Percentiles rank a stretch among this genome's conserved stretches.
phyloP scores from a whole-genome alignment of 106 monocot genomes.

The Gastrodia elata region DNA sequence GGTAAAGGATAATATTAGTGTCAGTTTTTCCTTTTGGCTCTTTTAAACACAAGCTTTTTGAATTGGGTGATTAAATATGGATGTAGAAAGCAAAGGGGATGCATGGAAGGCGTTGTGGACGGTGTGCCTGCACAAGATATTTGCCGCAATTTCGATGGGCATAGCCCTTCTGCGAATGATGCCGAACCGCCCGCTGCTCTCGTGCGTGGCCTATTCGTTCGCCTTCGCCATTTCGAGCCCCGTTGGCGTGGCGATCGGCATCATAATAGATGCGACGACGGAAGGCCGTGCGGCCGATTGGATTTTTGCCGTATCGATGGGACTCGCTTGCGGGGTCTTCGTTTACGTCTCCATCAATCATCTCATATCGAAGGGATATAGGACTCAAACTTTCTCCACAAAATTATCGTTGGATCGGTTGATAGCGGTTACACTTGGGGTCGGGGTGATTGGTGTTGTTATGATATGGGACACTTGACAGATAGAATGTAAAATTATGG shows the following conservation, averaged over 20 bases:
- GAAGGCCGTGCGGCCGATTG: constrained; percentile 70
- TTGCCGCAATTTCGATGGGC: constrained; percentile 80
- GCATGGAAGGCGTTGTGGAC: constrained; percentile 87
- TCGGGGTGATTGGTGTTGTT: constrained; percentile 71
- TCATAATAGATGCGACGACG: constrained; percentile 65
- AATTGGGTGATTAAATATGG: background rate
- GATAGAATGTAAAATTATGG: too few species aligned
- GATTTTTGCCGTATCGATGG: constrained; percentile 84
- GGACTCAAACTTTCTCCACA: constrained; percentile 11
- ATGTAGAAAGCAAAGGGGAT: constrained; percentile 62
- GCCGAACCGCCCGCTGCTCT: constrained; percentile 55
- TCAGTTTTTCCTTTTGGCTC: too few species aligned
- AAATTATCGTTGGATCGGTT: constrained; percentile 27
- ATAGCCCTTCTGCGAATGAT: constrained; percentile 71
- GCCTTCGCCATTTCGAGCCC: constrained; percentile 78
- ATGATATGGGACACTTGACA: constrained; percentile 89
- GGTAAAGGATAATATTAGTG: too few species aligned
- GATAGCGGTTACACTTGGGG: constrained; percentile 45
- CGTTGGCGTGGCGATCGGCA: constrained; percentile 67
- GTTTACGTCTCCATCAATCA: constrained; percentile 74
- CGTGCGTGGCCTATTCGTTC: constrained; percentile 46
- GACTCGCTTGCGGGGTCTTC: constrained; percentile 67
- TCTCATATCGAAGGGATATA: constrained; percentile 60
- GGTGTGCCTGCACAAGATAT: constrained; percentile 68
- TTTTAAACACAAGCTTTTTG: background rate